Evolutionary conservation across 2,329 filamentous ascomycete genomes (phyloP).

Genomic region (Nectriaceae sp.): DNA sequence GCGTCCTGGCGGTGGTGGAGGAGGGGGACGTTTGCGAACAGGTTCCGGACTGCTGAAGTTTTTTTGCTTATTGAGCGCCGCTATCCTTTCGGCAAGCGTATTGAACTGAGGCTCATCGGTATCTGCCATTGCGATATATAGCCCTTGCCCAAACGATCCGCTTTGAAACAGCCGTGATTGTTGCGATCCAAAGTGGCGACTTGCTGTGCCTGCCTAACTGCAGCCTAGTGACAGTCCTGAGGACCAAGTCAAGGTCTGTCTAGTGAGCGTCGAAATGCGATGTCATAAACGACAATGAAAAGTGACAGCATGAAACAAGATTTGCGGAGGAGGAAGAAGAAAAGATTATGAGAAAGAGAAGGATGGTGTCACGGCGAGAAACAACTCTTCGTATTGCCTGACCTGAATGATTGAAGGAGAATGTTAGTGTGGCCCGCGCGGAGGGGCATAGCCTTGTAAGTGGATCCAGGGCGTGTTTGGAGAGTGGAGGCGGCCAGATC

Average conservation of each 20-base stretch:
- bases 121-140: constrained; percentile 52
- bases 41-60: constrained; percentile 51
- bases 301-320: background rate
- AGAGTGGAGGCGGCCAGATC: constrained; percentile 17
- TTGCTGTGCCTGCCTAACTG: background rate
- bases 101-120: constrained; percentile 63
- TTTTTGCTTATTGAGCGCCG: constrained; percentile 63
- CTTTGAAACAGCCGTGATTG: too few species aligned
- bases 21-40: constrained; percentile 43
- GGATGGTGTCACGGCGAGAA: constrained; percentile 7
- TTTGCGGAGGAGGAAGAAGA: background rate
- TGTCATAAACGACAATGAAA: background rate
- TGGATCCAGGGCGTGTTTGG: constrained; percentile 17
- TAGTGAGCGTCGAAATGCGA: background rate
- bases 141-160: too few species aligned
- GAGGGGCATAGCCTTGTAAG: constrained; percentile 31
- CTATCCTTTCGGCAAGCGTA: constrained; percentile 63
- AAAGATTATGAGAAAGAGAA: background rate
- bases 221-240: too few species aligned
- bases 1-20: constrained; percentile 41
- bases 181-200: background rate
- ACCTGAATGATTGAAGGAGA: constrained; percentile 17
- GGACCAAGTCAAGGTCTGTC: background rate
- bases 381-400: constrained; percentile 10
- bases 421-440: constrained; percentile 1